Conservation (phyloP, 345 rosid genomes). For the Bruguiera sexangula region DNA sequence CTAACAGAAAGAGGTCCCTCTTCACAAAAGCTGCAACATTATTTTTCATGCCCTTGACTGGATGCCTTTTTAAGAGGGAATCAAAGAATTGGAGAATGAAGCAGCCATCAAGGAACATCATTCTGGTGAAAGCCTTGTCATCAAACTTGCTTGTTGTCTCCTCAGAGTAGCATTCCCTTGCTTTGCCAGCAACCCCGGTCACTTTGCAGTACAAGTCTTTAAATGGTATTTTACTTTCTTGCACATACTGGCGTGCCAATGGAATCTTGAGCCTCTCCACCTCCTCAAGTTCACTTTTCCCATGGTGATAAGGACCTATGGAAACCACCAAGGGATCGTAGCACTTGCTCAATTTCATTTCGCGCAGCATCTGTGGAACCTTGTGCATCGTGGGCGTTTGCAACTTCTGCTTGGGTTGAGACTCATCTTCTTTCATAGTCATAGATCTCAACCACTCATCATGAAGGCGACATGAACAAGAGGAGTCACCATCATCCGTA, state of each 20-base stretch:
- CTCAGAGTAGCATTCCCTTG: neutral
- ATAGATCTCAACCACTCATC: neutral
- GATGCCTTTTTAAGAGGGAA: neutral
- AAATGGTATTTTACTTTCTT: neutral
- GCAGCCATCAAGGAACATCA: slow-evolving; percentile 14
- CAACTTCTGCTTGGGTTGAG: neutral
- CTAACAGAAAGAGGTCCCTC: slow-evolving; percentile 26
- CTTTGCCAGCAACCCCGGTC: neutral
- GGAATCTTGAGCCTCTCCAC: slow-evolving; percentile 4
- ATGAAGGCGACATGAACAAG: neutral
- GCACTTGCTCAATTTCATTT: neutral
- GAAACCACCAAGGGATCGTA: slow-evolving; percentile 2
- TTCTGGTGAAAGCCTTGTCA: slow-evolving; percentile 1
- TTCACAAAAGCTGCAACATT: neutral
- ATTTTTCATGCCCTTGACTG: neutral
- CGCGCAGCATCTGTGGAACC: neutral
- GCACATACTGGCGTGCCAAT: neutral
- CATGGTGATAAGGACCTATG: slow-evolving; percentile 14
- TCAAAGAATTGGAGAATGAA: neutral
- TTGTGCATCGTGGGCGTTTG: neutral
- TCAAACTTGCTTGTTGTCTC: neutral
- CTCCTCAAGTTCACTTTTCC: slow-evolving; percentile 4
- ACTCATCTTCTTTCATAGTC: neutral
- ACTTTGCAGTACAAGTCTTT: neutral
- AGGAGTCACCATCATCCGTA: neutral